phyloP scores from a whole-genome alignment of 2,329 filamentous ascomycete genomes.

The Mycosphaerella arachidis region DNA sequence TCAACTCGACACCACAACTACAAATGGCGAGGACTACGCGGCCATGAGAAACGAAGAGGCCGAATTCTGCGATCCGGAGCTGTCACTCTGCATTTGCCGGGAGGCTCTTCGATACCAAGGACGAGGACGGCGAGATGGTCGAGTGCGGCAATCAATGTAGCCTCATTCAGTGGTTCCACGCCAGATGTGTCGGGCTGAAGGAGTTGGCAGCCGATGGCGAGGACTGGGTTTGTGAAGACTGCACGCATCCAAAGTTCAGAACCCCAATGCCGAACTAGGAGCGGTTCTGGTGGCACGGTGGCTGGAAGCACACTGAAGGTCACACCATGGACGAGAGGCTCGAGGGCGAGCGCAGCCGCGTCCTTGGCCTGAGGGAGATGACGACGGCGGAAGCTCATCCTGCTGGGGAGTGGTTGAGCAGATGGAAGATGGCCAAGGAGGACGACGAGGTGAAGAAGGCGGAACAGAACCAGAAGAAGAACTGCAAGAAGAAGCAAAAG shows the following conservation, averaged over 20 bases:
- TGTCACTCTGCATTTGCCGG: no score
- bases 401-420: background rate
- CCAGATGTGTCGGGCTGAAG: no score
- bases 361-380: background rate
- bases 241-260: background rate
- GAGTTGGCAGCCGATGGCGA: background rate
- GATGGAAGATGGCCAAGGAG: background rate
- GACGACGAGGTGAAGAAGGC: no score
- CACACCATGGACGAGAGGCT: background rate
- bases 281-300: background rate
- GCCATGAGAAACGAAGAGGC: no score
- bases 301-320: background rate
- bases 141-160: no score
- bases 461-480: background rate
- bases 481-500: background rate
- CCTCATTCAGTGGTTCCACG: no score
- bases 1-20: no score
- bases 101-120: no score
- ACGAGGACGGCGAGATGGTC: no score
- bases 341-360: background rate
- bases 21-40: no score
- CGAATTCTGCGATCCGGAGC: no score
- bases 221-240: background rate
- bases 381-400: background rate
- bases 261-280: background rate